Evolutionary conservation across 2,329 filamentous ascomycete species (phyloP).

Genomic region (Penicillium sp.): DNA sequence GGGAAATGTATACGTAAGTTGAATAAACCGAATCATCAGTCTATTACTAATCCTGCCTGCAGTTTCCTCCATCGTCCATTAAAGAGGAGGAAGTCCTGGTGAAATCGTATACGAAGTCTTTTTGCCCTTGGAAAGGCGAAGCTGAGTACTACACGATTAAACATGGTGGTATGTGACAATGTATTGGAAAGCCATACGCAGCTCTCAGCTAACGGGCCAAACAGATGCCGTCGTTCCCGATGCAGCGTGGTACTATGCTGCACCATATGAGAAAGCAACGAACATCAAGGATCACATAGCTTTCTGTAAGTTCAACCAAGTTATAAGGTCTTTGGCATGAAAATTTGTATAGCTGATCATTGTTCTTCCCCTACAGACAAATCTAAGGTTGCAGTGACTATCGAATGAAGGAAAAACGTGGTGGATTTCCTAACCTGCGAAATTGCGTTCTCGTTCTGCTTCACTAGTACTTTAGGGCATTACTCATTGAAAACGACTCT

Average conservation of each 20-base stretch:
- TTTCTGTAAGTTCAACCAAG: slow-evolving; percentile 51
- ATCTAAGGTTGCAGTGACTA: neutral
- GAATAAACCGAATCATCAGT: neutral
- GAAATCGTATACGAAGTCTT: slow-evolving; percentile 49
- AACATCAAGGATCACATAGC: slow-evolving; percentile 59
- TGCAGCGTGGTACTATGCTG: slow-evolving; percentile 61
- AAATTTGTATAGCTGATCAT: neutral
- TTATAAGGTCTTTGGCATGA: neutral
- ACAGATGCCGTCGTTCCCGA: slow-evolving; percentile 51
- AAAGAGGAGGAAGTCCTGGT: slow-evolving; percentile 47
- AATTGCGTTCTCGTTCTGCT: neutral
- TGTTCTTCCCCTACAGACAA: neutral
- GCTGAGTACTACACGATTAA: slow-evolving; percentile 59
- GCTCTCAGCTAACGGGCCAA: neutral
- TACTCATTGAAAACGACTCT: neutral
- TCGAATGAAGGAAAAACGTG: neutral
- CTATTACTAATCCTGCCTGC: neutral
- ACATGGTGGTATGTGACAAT: slow-evolving; percentile 41
- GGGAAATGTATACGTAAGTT: slow-evolving; percentile 56
- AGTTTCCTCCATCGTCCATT: slow-evolving; percentile 51
- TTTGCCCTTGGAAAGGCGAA: slow-evolving; percentile 60
- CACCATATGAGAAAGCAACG: slow-evolving; percentile 50
- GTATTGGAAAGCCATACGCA: neutral
- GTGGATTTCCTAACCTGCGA: neutral
- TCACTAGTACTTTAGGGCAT: neutral